Evolutionary conservation across 2,329 filamentous ascomycete genomes (phyloP).

Genomic region (Rhinocladiella similis): DNA sequence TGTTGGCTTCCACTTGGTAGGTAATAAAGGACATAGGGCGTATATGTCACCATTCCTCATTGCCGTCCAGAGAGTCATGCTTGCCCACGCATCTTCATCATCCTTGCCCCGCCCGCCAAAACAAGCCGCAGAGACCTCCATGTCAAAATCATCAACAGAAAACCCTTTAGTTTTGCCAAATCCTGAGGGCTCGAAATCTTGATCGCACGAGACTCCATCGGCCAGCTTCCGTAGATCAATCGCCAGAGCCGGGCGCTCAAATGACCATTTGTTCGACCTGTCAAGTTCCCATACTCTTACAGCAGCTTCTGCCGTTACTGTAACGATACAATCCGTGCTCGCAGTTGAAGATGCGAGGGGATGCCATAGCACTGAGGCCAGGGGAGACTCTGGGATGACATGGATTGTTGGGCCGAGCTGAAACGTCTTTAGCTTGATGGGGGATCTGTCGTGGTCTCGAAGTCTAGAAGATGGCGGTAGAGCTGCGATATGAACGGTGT

Average conservation of each 20-base stretch:
- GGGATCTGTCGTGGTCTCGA: constrained; percentile 64
- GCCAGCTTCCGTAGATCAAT: constrained; percentile 87
- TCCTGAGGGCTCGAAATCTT: constrained; percentile 77
- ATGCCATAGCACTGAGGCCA: constrained; percentile 87
- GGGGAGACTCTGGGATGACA: constrained; percentile 77
- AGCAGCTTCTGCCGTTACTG: constrained; percentile 82
- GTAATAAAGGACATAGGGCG: constrained; percentile 85
- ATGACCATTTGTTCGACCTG: constrained; percentile 79
- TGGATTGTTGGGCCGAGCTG: constrained; percentile 92
- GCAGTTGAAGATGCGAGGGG: constrained; percentile 69
- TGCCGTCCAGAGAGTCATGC: constrained; percentile 96
- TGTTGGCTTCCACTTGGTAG: constrained; percentile 79
- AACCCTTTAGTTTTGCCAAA: constrained; percentile 77
- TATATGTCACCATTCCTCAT: constrained; percentile 94
- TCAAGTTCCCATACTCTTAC: constrained; percentile 91
- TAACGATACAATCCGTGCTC: constrained; percentile 78
- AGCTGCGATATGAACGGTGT: constrained; percentile 85
- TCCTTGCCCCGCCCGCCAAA: constrained; percentile 72
- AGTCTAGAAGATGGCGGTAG: constrained; percentile 79
- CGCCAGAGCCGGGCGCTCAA: constrained; percentile 77
- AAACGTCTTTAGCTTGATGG: constrained; percentile 80
- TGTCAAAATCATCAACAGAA: constrained; percentile 85
- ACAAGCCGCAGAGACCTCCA: constrained; percentile 87
- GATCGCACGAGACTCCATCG: constrained; percentile 76
- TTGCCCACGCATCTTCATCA: constrained; percentile 72